Conservation (phyloP, 2,329 filamentous ascomycete species). For the Pestalotiopsis sp. region DNA sequence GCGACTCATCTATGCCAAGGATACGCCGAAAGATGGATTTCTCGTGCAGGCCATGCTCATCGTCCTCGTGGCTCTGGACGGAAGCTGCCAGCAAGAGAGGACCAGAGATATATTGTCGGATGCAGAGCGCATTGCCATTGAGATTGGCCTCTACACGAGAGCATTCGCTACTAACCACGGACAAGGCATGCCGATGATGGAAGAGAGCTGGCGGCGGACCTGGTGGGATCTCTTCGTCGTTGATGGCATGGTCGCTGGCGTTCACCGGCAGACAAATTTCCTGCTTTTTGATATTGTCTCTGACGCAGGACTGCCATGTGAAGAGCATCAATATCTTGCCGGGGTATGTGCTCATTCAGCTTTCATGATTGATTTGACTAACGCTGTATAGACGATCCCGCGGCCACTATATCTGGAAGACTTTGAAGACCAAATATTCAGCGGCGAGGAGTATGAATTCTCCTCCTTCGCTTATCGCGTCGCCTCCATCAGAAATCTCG, state of each 20-base stretch:
- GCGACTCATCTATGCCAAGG: constrained; percentile 47
- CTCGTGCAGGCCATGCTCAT: constrained; percentile 77
- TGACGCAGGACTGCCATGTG: constrained; percentile 76
- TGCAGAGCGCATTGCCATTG: constrained; percentile 70
- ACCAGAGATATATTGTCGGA: constrained; percentile 67
- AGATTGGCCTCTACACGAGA: constrained; percentile 73
- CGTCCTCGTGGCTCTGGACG: constrained; percentile 76
- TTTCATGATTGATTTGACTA: neutral
- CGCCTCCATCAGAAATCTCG: constrained; percentile 76
- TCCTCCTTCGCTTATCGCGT: constrained; percentile 87
- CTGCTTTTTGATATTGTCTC: constrained; percentile 65
- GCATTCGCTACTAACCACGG: constrained; percentile 67
- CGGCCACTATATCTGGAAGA: constrained; percentile 66
- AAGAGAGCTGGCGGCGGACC: constrained; percentile 83
- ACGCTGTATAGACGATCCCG: constrained; percentile 50
- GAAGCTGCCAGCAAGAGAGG: constrained; percentile 68
- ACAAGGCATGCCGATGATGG: constrained; percentile 63
- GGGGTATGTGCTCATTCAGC: constrained; percentile 45
- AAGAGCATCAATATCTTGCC: constrained; percentile 70
- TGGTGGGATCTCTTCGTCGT: constrained; percentile 88
- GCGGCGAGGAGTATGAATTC: constrained; percentile 67
- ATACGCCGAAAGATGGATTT: constrained; percentile 55
- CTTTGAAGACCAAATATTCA: constrained; percentile 76
- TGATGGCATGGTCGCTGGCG: constrained; percentile 80
- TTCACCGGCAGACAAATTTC: constrained; percentile 72